A percentile compares a stretch with the other conserved stretches of the same genome.
Conservation (phyloP, 768 basidiomycete species). For the Kwoniella sp. region DNA sequence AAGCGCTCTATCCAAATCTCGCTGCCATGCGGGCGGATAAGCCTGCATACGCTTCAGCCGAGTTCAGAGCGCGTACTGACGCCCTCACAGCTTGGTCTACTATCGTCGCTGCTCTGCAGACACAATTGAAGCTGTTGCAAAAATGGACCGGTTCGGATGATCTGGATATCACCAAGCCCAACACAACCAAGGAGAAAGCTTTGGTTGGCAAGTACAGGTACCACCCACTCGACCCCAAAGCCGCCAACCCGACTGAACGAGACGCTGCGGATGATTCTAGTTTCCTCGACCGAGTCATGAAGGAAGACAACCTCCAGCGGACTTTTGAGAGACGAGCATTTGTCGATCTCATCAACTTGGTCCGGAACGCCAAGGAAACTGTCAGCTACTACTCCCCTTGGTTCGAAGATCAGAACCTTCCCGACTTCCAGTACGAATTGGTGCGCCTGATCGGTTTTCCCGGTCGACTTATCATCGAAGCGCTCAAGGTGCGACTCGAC, state of each 20-base stretch:
- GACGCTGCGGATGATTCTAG: constrained; percentile 67
- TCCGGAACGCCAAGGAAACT: constrained; percentile 80
- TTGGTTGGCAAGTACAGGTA: constrained; percentile 46
- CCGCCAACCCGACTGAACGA: constrained; percentile 23
- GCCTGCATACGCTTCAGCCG: constrained; percentile 65
- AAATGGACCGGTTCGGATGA: constrained; percentile 93
- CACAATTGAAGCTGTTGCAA: constrained; percentile 76
- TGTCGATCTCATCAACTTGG: constrained; percentile 80
- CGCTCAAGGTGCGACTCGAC: constrained; percentile 82
- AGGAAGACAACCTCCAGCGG: constrained; percentile 93
- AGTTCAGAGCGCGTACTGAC: constrained; percentile 80
- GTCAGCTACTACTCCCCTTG: constrained; percentile 75
- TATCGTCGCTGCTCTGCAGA: constrained; percentile 79
- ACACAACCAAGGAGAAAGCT: constrained; percentile 65
- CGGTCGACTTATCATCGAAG: constrained; percentile 88
- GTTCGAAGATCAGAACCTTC: constrained; percentile 86
- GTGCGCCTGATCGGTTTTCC: constrained; percentile 94
- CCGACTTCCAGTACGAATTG: constrained; percentile 80
- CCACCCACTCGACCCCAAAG: constrained; percentile 46
- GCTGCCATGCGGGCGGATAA: constrained; percentile 80
- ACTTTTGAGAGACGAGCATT: constrained; percentile 76
- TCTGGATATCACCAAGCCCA: constrained; percentile 81
- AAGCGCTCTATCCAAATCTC: constrained; percentile 82
- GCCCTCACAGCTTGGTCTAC: constrained; percentile 90
- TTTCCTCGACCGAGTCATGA: constrained; percentile 89